Evolutionary conservation across 768 basidiomycete genomes (phyloP).

Genomic region (Ramaria sp.): DNA sequence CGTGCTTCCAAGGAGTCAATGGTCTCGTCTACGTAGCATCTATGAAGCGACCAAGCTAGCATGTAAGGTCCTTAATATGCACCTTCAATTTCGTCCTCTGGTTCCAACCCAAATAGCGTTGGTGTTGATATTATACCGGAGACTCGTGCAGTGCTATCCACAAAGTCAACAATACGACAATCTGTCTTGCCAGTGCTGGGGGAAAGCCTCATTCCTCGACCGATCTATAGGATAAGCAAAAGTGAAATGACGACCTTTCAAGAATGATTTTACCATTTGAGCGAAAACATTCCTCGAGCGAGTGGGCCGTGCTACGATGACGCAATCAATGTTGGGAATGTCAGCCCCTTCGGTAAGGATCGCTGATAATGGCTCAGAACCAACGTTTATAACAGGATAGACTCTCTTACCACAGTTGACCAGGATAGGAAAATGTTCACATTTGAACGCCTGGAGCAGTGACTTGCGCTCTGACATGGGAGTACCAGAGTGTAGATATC

Average conservation of each 20-base stretch:
- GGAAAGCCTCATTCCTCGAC: conserved; percentile 83
- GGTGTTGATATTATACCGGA: conserved; percentile 69
- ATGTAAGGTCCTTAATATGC: conserved; percentile 8
- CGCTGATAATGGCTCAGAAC: conserved; percentile 29
- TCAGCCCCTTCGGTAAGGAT: conserved; percentile 92
- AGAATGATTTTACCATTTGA: conserved; percentile 61
- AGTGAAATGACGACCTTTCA: background rate
- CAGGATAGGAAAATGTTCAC: conserved; percentile 71
- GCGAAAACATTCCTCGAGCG: conserved; percentile 81
- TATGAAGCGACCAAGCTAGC: background rate
- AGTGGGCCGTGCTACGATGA: conserved; percentile 81
- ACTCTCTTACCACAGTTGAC: conserved; percentile 67
- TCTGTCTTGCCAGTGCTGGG: conserved; percentile 70
- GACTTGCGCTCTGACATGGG: conserved; percentile 50
- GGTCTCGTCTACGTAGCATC: conserved; percentile 34
- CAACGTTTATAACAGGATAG: background rate
- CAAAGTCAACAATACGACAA: conserved; percentile 87
- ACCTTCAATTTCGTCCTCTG: conserved; percentile 61
- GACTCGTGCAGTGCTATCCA: conserved; percentile 61
- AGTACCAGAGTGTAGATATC: conserved; percentile 66
- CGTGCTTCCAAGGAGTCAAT: conserved; percentile 37
- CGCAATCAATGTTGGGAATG: conserved; percentile 90
- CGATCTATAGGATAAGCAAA: conserved; percentile 44
- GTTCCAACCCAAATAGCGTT: conserved; percentile 77
- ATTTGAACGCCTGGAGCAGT: conserved; percentile 56